Evolutionary conservation across 352 stramenopile genomes (phyloP), one percentile per base, ranked within the genome.

Genomic region (Globisporangium viniferum): DNA sequence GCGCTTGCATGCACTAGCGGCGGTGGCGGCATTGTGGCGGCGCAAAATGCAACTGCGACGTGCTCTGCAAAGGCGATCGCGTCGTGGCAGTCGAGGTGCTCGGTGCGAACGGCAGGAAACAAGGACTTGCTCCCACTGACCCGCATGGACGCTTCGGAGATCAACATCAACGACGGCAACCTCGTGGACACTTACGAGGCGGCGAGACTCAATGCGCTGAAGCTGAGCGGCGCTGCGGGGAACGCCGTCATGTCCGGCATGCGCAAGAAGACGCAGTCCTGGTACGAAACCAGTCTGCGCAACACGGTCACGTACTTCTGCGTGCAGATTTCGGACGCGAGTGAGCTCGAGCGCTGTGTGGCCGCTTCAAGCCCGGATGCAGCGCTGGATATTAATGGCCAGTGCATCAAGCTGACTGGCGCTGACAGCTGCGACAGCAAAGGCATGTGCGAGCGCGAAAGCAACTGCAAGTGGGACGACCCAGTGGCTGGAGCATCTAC

Each of bases 381-480:
- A 0, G 84, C 85, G 27, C 75, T 71, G 15, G 82, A 91, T 64
- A 74, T 79, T 44, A 73, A 72, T 41, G 80, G 79, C 51, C 72
- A 79, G 14, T 94, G 87, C 58, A 76, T 92, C 36, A 64, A 76
- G 22, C 75, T 92, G 60, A 75, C 66, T 4, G 85, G 81, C 22
- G 36, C 66, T 0, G 69, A 83, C 48, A 83, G 76, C n/a, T 94
- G 85, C 77, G 77, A 68, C 59, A 79, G 49, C 44, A 76, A 88
- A 51, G 85, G 82, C 0, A 63, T 85, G 51, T 94, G 87, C 49
- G 87, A 94, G 62, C 83, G 83, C 44, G 73, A 81, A 54, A 85
- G 77, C 73, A 94, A 92, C 67, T 94, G 87, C 81, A 90, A 92
- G 66, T 94, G 87, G 87, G 78, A 92, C 59, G 83, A 92, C 55